Conservation (phyloP, 139 green algal species). For the Chlamydomonas asymmetrica region DNA sequence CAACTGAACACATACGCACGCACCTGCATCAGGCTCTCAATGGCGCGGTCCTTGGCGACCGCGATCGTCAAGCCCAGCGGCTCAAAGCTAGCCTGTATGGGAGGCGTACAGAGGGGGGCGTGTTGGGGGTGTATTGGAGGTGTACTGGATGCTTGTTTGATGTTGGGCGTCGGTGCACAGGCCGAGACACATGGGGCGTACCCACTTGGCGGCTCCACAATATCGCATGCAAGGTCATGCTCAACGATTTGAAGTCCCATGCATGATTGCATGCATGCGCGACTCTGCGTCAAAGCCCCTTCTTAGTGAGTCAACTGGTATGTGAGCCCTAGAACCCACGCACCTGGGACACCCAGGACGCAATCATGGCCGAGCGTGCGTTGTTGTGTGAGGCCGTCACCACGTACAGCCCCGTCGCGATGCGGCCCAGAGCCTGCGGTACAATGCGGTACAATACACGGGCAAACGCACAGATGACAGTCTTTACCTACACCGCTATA, state of each 20-base stretch:
- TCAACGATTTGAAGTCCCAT: too few relatives aligned
- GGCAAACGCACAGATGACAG: too few relatives aligned
- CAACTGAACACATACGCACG: too few relatives aligned
- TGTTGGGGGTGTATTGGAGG: background rate
- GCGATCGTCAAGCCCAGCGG: conserved; percentile 93
- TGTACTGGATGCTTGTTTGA: background rate
- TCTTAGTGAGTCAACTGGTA: too few relatives aligned
- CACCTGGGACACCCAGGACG: conserved; percentile 82
- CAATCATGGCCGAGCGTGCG: conserved; percentile 77
- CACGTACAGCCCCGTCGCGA: conserved; percentile 90
- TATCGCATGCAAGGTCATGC: too few relatives aligned
- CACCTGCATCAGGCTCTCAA: conserved; percentile 97
- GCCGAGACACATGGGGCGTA: too few relatives aligned
- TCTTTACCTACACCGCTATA: too few relatives aligned
- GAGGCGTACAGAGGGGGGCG: background rate
- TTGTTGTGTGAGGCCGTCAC: conserved; percentile 84
- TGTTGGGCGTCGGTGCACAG: background rate
- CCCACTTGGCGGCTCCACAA: too few relatives aligned
- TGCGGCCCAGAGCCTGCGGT: conserved; percentile 82
- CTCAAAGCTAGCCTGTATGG: conserved; percentile 91
- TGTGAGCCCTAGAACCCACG: too few relatives aligned
- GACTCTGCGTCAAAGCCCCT: too few relatives aligned
- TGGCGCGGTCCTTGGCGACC: conserved; percentile 97
- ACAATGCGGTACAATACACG: conserved; percentile 56
- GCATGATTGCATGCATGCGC: too few relatives aligned